Evolutionary conservation across 257 asterid species (phyloP), one percentile per base, ranked within the genome.

Genomic region (Solanum etuberosum): DNA sequence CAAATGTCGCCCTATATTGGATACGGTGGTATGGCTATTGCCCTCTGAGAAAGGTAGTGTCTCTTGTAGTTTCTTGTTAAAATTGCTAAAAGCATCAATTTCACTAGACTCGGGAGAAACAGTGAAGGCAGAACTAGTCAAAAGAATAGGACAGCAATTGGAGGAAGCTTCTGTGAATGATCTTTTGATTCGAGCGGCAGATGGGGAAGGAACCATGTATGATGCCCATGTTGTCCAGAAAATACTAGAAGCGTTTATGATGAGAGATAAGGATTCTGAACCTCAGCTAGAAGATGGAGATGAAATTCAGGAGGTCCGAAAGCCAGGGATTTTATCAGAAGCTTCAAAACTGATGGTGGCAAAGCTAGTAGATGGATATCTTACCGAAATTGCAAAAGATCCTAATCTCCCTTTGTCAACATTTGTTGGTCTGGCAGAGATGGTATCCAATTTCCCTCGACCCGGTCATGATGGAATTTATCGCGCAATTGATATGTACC

Each of bases 291-390:
- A 91, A 78, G 90, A 93, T 27, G 88, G 87, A 6, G 89, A 92
- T n/a, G 97, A 94, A 88, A 91, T 94, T 90, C 98, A 89, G 88
- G 97, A 92, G 89, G 92, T 92, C 83, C 86, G 91, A 78, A 93
- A 32, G 90, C 98, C 95, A 1, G 98, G 99, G 89, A 93, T 97
- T 78, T 91, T 97, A 48, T 94, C 98, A 3, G 99, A 97, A 91
- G 99, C 99, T 70, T 96, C 99, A 8, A 97, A 95, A 92, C 94
- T 97, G 88, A 97, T 97, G 96, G 99, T 95, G 86, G 98, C 97
- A 18, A 97, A 97, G 91, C 93, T 97, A 11, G 91, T 97, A 0
- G 99, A 97, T 51, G 92, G 93, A 61, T 97, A 97, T 93, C 98
- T 97, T 68, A 93, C 92, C 0, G 99, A 97, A 91, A 93, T 97